Evolutionary conservation across 371 early-diverging fungal genomes (phyloP).

Genomic region (Mycotypha africana): DNA sequence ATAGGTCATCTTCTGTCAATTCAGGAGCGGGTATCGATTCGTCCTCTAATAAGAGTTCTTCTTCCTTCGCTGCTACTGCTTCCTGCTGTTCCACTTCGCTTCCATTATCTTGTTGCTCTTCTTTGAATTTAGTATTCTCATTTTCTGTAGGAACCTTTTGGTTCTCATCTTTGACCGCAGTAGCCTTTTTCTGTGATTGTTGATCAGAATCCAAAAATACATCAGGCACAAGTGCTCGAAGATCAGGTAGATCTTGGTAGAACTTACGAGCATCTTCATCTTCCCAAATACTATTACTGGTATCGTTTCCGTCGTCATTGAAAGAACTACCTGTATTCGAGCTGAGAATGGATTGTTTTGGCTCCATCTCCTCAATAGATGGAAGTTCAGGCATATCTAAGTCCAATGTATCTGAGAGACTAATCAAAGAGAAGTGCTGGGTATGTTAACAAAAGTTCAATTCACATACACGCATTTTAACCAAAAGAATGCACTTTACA

Average conservation of each 20-base stretch:
- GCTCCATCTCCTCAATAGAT: constrained; percentile 46
- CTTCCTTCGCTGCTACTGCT: constrained; percentile 28
- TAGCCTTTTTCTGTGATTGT: constrained; percentile 12
- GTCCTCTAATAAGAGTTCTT: constrained; percentile 11
- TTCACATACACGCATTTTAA: background rate
- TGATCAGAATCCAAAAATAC: constrained; percentile 61
- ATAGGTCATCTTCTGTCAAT: constrained; percentile 31
- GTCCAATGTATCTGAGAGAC: constrained; percentile 60
- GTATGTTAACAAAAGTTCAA: no score
- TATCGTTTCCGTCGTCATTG: constrained; percentile 43
- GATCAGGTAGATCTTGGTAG: constrained; percentile 77
- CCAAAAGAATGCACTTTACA: constrained; percentile 12
- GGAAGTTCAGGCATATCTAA: constrained; percentile 73
- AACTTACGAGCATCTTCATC: constrained; percentile 84
- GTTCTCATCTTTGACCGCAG: constrained; percentile 12
- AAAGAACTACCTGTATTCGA: constrained; percentile 27
- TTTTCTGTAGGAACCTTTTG: constrained; percentile 6
- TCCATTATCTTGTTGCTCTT: constrained; percentile 4
- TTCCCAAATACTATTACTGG: constrained; percentile 72
- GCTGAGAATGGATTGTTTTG: constrained; percentile 48
- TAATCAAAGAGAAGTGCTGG: constrained; percentile 8
- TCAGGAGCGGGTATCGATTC: background rate
- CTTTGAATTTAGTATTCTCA: constrained; percentile 7
- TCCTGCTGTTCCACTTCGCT: constrained; percentile 4
- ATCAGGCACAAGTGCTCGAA: constrained; percentile 72